Conservation (phyloP, 192 early-diverging fungal genomes). For the Helicostylum pulchrum region DNA sequence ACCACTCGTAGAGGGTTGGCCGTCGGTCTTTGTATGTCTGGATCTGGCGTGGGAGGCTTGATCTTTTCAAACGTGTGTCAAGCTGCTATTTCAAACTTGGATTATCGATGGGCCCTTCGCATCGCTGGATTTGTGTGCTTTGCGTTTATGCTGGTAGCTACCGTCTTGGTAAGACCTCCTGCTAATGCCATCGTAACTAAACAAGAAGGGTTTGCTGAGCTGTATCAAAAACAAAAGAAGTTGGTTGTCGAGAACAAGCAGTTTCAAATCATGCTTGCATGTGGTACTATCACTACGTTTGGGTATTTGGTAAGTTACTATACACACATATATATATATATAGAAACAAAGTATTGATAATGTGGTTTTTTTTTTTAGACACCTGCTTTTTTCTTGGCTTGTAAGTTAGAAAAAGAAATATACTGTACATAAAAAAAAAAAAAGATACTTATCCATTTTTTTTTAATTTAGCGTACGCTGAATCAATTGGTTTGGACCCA, state of each 20-base stretch:
- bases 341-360: too few species aligned
- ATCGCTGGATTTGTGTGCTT: conserved; percentile 32
- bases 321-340: too few species aligned
- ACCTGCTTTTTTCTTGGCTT: background rate
- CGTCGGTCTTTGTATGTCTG: conserved; percentile 68
- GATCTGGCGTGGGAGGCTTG: conserved; percentile 65
- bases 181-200: background rate
- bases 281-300: conserved; percentile 25
- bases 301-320: conserved; percentile 18
- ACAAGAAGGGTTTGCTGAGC: conserved; percentile 3
- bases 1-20: conserved; percentile 59
- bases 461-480: conserved; percentile 16
- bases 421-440: too few species aligned
- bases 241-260: background rate
- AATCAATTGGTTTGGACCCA: conserved; percentile 27
- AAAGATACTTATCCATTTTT: background rate
- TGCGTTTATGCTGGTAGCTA: conserved; percentile 3
- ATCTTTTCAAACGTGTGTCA: conserved; percentile 9
- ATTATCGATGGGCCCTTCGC: conserved; percentile 22
- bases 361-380: too few species aligned
- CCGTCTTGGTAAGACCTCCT: conserved; percentile 10
- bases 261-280: conserved; percentile 13
- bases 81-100: conserved; percentile 11
- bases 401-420: too few species aligned
- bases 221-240: conserved; percentile 3